Base-by-base conservation (phyloP, 176 grass and related monocot genomes). In the Panicum miliaceum region DNA sequence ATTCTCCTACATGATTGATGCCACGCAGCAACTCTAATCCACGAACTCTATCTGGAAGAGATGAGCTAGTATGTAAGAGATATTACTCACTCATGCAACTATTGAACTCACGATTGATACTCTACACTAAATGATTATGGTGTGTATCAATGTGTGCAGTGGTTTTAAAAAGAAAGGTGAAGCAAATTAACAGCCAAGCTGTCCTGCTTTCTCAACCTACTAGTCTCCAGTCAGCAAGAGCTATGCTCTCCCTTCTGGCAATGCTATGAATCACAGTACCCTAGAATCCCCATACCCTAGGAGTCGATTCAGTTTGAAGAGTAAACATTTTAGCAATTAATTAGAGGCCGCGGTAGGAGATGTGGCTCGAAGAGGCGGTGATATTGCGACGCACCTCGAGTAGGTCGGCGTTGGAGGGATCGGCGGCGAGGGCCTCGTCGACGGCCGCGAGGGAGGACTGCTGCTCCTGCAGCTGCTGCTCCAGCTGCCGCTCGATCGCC, bases 381-480 rank as follows among this genome's bases (percentile, higher is more conserved):
- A 32, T 11, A 68, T 26, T 0, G 20, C 46, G 18, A 26, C 78
- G 36, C 38, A 98, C 93, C 87, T 86, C 87, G 19, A 93, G 87
- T 73, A 98, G 91, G 40, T 93, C 96, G 13, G 85, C 53, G 76
- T 98, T 93, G 66, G 78, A 86, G 52, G 91, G 91, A 54, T 98
- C 96, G 64, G 85, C 76, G 14, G 84, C 85, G 64, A 98, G 96
- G 56, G 96, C 96, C 87, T 98, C 91, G 72, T 98, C 88, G 60
- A 98, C 86, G 57, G 89, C 93, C 4, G 79, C 81, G 4, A 98
- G 89, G 41, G 96, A 98, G 81, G 93, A 84, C 83, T 83, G 92
- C 80, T 98, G 96, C 80, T 98, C 96, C 79, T 84, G 79, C 19
- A 98, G 70, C 60, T 98, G 92, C 75, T 91, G 82, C 66, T 95